Conservation (phyloP, 1,139 yeast species). For the Yamadazyma triangularis region DNA sequence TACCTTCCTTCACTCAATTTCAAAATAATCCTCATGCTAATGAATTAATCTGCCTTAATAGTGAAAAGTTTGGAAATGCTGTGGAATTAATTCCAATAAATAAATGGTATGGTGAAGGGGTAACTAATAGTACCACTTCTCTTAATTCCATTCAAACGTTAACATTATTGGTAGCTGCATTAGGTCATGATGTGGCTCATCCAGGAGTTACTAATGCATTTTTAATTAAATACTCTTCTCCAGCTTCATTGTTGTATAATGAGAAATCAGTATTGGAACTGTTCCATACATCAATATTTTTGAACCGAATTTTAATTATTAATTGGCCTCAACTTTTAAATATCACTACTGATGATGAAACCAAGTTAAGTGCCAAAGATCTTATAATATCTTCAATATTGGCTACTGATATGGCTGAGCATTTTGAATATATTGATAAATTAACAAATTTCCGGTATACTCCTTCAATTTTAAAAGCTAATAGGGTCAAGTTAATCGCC, state of each 20-base stretch:
- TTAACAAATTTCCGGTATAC: constrained; percentile 18
- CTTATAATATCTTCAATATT: constrained; percentile 48
- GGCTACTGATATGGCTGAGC: constrained; percentile 95
- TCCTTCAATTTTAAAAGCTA: constrained; percentile 16
- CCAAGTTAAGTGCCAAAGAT: constrained; percentile 19
- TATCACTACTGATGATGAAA: constrained; percentile 15
- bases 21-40: constrained; percentile 25
- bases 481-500: constrained; percentile 46
- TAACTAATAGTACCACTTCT: constrained; percentile 11
- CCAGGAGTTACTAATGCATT: constrained; percentile 90
- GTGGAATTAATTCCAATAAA: constrained; percentile 12
- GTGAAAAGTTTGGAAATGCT: constrained; percentile 14
- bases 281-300: constrained; percentile 73
- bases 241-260: constrained; percentile 58
- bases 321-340: constrained; percentile 59
- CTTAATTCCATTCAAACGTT: constrained; percentile 48
- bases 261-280: constrained; percentile 75
- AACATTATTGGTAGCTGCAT: constrained; percentile 70
- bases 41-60: constrained; percentile 15
- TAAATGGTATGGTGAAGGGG: constrained; percentile 3
- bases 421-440: constrained; percentile 64
- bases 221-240: constrained; percentile 57
- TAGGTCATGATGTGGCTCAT: constrained; percentile 96
- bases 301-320: constrained; percentile 48
- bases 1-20: constrained; percentile 39